Conservation (phyloP, 768 basidiomycete genomes). For the Macrolepiota dolichaula region DNA sequence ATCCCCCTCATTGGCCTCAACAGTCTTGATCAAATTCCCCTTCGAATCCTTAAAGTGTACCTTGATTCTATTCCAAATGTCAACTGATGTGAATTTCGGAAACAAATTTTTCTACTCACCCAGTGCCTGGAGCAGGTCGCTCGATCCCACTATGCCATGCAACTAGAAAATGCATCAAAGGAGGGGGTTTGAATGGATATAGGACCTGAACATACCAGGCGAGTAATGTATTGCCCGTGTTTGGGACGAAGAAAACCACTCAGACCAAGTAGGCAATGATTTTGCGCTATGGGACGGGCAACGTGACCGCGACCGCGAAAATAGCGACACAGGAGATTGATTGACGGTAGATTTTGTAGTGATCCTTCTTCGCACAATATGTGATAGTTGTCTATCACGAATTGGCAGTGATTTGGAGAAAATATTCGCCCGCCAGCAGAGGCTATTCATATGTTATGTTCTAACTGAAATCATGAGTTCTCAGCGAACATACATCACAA, state of each 20-base stretch:
- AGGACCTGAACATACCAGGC: not conserved
- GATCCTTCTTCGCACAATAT: not conserved
- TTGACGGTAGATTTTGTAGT: not conserved
- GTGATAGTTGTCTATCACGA: not conserved
- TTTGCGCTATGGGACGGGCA: not conserved
- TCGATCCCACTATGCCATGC: slow-evolving; percentile 12
- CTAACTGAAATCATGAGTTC: not conserved
- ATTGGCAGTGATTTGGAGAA: not conserved
- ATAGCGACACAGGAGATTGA: not conserved
- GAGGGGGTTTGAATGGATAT: not conserved
- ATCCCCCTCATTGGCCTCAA: slow-evolving; percentile 93
- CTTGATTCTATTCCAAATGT: slow-evolving; percentile 60
- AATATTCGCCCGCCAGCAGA: not conserved
- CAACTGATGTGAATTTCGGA: not conserved
- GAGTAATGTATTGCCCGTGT: slow-evolving; percentile 1
- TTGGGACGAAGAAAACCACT: not conserved
- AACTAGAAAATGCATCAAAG: slow-evolving; percentile 1
- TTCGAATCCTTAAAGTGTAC: slow-evolving; percentile 89
- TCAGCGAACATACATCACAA: not conserved
- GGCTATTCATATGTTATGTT: not conserved
- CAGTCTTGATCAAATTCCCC: slow-evolving; percentile 77
- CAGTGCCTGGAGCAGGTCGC: slow-evolving; percentile 16
- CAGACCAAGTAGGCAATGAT: not conserved
- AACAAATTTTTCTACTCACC: slow-evolving; percentile 5
- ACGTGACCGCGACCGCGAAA: not conserved